Conservation (phyloP, 1,139 yeast species). For the Geotrichum restrictum region DNA sequence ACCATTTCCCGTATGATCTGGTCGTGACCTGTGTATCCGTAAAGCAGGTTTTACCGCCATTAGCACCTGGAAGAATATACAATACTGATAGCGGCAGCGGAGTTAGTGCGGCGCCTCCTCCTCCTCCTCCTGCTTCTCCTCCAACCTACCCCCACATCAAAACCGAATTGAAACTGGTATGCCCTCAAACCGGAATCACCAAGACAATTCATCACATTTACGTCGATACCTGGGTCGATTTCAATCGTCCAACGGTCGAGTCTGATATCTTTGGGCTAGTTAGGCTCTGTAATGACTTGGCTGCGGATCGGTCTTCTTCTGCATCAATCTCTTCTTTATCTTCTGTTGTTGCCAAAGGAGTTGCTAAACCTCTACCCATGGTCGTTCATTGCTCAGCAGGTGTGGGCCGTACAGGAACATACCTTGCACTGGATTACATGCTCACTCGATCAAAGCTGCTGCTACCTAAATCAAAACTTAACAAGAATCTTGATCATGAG, state of each 20-base stretch:
- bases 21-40: conserved; percentile 20
- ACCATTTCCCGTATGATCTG: conserved; percentile 21
- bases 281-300: conserved; percentile 32
- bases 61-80: neutral
- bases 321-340: neutral
- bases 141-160: conserved; percentile 12
- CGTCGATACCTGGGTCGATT: conserved; percentile 49
- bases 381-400: conserved; percentile 81
- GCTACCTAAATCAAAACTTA: neutral
- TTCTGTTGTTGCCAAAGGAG: neutral
- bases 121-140: too few species aligned
- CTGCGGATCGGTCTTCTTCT: neutral
- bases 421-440: conserved; percentile 61
- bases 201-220: conserved; percentile 48
- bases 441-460: conserved; percentile 26
- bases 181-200: conserved; percentile 8
- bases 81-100: neutral
- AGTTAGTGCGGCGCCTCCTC: too few species aligned
- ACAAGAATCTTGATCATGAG: neutral
- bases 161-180: conserved; percentile 4
- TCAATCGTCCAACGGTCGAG: conserved; percentile 13
- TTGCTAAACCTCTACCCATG: conserved; percentile 32
- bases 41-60: neutral
- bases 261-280: conserved; percentile 42
- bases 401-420: conserved; percentile 80